phyloP scores from a whole-genome alignment of 1,139 yeast genomes.

The Petasospora rhodanensis region DNA sequence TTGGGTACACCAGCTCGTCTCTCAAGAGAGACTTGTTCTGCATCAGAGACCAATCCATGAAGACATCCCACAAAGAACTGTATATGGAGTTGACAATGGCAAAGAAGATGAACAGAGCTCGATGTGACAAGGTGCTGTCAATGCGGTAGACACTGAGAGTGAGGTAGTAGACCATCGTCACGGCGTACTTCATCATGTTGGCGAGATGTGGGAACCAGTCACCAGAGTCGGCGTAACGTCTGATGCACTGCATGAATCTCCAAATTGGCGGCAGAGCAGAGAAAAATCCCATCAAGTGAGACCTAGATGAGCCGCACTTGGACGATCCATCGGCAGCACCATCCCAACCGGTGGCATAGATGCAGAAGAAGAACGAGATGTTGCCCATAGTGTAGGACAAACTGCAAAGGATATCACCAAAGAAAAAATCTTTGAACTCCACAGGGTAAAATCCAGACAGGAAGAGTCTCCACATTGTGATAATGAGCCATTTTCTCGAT shows the following conservation, averaged over 20 bases:
- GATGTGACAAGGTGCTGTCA: constrained; percentile 36
- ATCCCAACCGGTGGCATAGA: constrained; percentile 67
- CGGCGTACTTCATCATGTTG: constrained; percentile 73
- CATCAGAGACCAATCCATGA: constrained; percentile 93
- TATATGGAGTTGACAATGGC: constrained; percentile 70
- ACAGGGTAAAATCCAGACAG: constrained; percentile 90
- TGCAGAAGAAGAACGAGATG: constrained; percentile 77
- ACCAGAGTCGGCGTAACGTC: constrained; percentile 91
- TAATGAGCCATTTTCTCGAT: constrained; percentile 59
- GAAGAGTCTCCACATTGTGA: constrained; percentile 66
- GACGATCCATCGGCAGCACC: constrained; percentile 41
- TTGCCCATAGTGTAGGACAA: constrained; percentile 86
- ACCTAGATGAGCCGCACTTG: constrained; percentile 72
- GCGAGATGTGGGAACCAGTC: constrained; percentile 97
- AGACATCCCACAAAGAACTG: constrained; percentile 78
- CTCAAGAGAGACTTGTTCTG: constrained; percentile 68
- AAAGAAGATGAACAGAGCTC: constrained; percentile 63
- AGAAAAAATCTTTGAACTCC: constrained; percentile 87
- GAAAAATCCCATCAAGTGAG: constrained; percentile 77
- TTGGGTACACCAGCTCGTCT: constrained; percentile 59
- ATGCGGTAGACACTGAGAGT: constrained; percentile 80
- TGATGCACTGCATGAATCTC: constrained; percentile 83
- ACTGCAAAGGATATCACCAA: constrained; percentile 88
- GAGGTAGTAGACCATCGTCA: constrained; percentile 65
- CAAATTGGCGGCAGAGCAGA: constrained; percentile 82